Base-by-base conservation (phyloP, 192 early-diverging fungal genomes). In the Entophlyctis luteolus region DNA sequence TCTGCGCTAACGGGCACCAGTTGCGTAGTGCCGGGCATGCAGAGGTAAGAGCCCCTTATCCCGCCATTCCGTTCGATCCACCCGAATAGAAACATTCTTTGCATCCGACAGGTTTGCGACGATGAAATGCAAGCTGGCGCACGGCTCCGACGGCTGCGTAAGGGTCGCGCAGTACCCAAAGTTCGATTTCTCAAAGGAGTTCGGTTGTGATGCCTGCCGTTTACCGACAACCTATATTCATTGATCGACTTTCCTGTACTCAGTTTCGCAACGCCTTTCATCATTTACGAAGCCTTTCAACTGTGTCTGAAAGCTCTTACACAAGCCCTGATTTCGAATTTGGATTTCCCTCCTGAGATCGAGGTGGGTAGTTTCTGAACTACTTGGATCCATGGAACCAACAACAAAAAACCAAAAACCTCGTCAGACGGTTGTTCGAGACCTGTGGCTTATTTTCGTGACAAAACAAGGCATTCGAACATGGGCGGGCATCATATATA, bases 1-100 rank as follows among this genome's bases (percentile, higher is more conserved):
- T 63, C 60, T 63, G 60, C 60, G 23, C 36, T 10, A 63, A 63
- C 31, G 60, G 60, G 4, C 60, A 63, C 47, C 60, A 63, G 31
- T n/a, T 31, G 29, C 60, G 60, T 27, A 49, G 2, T 22, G 36
- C 60, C 1, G 12, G 60, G 1, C 60, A 63, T 2, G 32, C 50
- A 12, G 60, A 63, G 60, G 60, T 63, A 14, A 47, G 42, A 36
- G n/a, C 42, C 10, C 10, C 42, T 12, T 12, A 45, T 1, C 25
- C 4, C 8, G 37, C 25, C 50, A 20, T 12, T 53, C 50, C 23
- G 23, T 14, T 53, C 22, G 2, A 14, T 12, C 16, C 50, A 12
- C 25, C 18, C 12, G 29, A 12, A 22, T 25, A 16, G 14, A 20
- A 53, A 1, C 1, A 20, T 27, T 57, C 55, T 3, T 35, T 57